Conservation (phyloP, 805 yeast genomes). For the Zygoascus biomembranicola region DNA sequence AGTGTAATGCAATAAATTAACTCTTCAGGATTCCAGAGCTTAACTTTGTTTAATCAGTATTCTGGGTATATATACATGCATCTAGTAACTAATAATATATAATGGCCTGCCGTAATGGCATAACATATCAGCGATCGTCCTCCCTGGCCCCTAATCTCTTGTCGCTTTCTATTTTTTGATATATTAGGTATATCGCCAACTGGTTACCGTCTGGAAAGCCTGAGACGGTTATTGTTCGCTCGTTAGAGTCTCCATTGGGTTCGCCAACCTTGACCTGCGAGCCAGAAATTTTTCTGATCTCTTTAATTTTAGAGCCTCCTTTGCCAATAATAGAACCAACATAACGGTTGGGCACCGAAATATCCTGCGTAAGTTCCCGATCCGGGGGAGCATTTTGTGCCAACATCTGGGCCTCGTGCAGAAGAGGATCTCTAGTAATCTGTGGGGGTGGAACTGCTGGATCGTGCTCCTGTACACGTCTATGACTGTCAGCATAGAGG, state of each 20-base stretch:
- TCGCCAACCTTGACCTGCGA: slow-evolving; percentile 62
- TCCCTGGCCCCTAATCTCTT: slow-evolving; percentile 33
- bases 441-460: neutral
- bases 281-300: slow-evolving; percentile 63
- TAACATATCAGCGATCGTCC: neutral
- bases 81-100: neutral
- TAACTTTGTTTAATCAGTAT: neutral
- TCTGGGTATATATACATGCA: neutral
- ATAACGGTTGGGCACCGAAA: slow-evolving; percentile 60
- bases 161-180: slow-evolving; percentile 63
- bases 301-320: slow-evolving; percentile 70
- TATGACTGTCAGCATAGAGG: neutral
- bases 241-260: slow-evolving; percentile 27
- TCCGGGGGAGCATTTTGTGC: slow-evolving; percentile 9
- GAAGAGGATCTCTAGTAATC: neutral
- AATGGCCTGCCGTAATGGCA: neutral
- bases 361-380: slow-evolving; percentile 22
- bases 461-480: neutral
- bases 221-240: slow-evolving; percentile 57
- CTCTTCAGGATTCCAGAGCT: neutral
- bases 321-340: slow-evolving; percentile 78
- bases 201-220: slow-evolving; percentile 65
- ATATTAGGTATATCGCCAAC: slow-evolving; percentile 62
- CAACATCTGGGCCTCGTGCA: slow-evolving; percentile 9
- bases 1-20: neutral